These are phyloP conservation scores for Aspergillus fructus DNA, from an alignment of 2,329 filamentous ascomycete species.

Conservation along the genomic window DNA sequence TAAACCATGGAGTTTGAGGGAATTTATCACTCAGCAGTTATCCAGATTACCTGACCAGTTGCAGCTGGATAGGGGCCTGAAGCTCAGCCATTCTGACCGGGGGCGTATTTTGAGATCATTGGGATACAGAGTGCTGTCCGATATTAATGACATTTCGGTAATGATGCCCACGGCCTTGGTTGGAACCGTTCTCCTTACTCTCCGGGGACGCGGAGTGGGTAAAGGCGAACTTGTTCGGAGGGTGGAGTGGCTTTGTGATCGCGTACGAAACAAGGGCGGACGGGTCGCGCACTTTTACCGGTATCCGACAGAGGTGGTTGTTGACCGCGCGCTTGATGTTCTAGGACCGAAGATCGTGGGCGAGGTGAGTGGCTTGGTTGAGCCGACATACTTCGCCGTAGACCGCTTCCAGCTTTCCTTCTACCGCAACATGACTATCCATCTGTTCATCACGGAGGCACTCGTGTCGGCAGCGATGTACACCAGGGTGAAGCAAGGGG, in stretches of 20 bases:
- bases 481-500: constrained; percentile 83
- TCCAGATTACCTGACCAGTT: constrained; percentile 51
- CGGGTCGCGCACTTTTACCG: constrained; percentile 91
- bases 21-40: constrained; percentile 77
- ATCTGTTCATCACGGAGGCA: constrained; percentile 92
- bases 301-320: constrained; percentile 73
- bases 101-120: constrained; percentile 78
- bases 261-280: constrained; percentile 82
- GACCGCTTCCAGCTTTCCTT: constrained; percentile 97
- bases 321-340: constrained; percentile 87
- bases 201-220: constrained; percentile 88
- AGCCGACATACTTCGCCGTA: constrained; percentile 91
- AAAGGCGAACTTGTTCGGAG: constrained; percentile 80
- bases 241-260: constrained; percentile 83
- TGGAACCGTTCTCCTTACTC: constrained; percentile 85
- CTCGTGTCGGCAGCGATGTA: constrained; percentile 90
- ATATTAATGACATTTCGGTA: constrained; percentile 94
- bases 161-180: constrained; percentile 98
- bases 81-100: constrained; percentile 54
- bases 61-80: constrained; percentile 35
- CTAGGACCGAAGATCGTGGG: constrained; percentile 87
- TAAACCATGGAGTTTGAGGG: constrained; percentile 86
- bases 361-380: constrained; percentile 72
- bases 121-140: constrained; percentile 86
- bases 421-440: constrained; percentile 99